These are phyloP conservation scores for Cucumis melo DNA, from an alignment of 306 rosid species.

Conservation along the genomic window DNA sequence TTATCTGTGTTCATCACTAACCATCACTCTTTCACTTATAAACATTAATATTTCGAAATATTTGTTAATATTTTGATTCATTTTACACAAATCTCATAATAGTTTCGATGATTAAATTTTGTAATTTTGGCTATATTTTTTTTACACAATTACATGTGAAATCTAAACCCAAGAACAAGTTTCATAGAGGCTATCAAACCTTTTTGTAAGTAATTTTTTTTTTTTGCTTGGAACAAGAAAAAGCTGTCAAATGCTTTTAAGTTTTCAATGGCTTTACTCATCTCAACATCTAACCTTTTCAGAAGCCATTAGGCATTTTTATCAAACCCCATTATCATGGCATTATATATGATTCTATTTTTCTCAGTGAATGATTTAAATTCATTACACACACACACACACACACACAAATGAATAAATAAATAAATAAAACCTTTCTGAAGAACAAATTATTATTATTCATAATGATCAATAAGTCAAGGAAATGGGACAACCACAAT, in stretches of 20 bases:
- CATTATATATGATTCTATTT: conserved; percentile 4
- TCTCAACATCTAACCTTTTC: conserved; percentile 46
- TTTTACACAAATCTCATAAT: no score
- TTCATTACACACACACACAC: conserved; percentile 1
- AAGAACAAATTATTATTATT: conserved; percentile 5
- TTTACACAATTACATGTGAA: neutral
- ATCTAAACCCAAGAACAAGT: conserved; percentile 37
- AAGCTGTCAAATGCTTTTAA: conserved; percentile 37
- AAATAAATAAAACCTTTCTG: neutral
- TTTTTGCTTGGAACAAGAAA: conserved; percentile 28
- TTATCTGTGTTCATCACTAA: no score
- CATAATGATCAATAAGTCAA: neutral
- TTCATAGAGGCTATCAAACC: conserved; percentile 64
- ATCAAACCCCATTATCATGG: conserved; percentile 67
- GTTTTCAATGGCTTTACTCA: conserved; percentile 42
- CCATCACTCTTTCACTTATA: no score
- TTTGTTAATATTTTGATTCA: no score
- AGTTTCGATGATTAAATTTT: no score
- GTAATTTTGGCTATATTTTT: conserved; percentile 7
- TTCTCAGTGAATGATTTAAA: conserved; percentile 14
- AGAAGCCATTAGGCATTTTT: conserved; percentile 27
- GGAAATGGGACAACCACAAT: neutral
- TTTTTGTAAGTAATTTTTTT: conserved; percentile 20
- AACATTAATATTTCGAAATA: no score
- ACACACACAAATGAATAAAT: neutral